Evolutionary conservation across 2,329 filamentous ascomycete genomes (phyloP).

Genomic region (Teratosphaeria nubilosa): DNA sequence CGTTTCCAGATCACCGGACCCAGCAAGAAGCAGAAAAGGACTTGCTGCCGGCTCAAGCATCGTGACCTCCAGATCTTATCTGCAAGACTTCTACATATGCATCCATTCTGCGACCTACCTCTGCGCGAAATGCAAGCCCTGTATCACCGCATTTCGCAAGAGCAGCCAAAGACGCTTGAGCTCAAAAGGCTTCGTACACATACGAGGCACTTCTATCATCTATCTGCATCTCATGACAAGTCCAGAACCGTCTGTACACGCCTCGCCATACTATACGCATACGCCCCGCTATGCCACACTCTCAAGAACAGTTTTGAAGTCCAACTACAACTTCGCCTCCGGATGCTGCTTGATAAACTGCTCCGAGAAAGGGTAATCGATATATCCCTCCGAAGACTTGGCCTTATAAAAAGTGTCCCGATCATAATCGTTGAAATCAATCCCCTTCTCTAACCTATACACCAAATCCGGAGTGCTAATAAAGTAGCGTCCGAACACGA

Average conservation of each 20-base stretch:
- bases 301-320: neutral
- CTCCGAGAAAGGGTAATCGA: conserved; percentile 29
- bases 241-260: neutral
- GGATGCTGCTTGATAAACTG: conserved; percentile 7
- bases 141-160: neutral
- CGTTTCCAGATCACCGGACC: neutral
- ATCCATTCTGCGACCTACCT: neutral
- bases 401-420: conserved; percentile 34
- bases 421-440: conserved; percentile 35
- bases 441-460: conserved; percentile 32
- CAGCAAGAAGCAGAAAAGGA: neutral
- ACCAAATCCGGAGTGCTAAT: conserved; percentile 41
- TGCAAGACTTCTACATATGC: neutral
- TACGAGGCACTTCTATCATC: too few relatives aligned
- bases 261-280: neutral
- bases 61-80: neutral
- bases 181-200: too few relatives aligned
- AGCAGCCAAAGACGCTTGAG: neutral
- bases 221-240: too few relatives aligned
- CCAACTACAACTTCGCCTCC: conserved; percentile 1
- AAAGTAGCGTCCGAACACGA: conserved; percentile 41
- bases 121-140: neutral
- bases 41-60: neutral
- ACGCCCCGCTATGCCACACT: neutral
- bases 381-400: conserved; percentile 29